These are phyloP conservation scores for Isabelozyma gotoi DNA, from an alignment of 805 yeast species.

Conservation along the genomic window DNA sequence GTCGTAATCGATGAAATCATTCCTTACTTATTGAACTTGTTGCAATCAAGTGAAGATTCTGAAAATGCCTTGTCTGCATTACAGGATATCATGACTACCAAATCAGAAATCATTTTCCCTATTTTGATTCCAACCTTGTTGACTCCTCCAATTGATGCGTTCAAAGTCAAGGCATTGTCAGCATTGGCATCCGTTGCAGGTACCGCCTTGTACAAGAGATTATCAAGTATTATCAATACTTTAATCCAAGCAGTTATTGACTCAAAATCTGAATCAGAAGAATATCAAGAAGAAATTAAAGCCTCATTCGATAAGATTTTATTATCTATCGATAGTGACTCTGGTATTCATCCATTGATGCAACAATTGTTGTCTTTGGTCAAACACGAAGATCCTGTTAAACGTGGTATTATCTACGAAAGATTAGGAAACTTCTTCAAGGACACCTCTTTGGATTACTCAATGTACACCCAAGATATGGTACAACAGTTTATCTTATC, in stretches of 20 bases:
- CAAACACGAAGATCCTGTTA: constrained; percentile 69
- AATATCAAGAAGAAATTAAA: constrained; percentile 42
- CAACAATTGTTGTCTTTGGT: constrained; percentile 76
- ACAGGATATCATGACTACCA: constrained; percentile 87
- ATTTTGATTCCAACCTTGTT: constrained; percentile 83
- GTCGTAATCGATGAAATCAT: constrained; percentile 84
- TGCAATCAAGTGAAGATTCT: constrained; percentile 54
- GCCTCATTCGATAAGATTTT: constrained; percentile 68
- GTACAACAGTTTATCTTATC: constrained; percentile 66
- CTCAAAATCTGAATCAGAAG: constrained; percentile 31
- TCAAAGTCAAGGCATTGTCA: constrained; percentile 85
- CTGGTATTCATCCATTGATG: constrained; percentile 81
- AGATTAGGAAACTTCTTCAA: constrained; percentile 74
- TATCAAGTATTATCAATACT: constrained; percentile 71
- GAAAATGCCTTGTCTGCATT: constrained; percentile 83
- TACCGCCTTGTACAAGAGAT: constrained; percentile 67
- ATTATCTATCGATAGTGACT: constrained; percentile 69
- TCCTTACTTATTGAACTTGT: constrained; percentile 74
- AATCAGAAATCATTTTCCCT: constrained; percentile 91
- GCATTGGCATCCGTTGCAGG: constrained; percentile 91
- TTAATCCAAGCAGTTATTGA: constrained; percentile 61
- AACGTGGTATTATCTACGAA: constrained; percentile 61
- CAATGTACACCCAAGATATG: constrained; percentile 73
- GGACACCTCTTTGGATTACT: constrained; percentile 64
- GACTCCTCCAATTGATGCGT: constrained; percentile 74